Base-by-base conservation (phyloP, 768 basidiomycete species). In the Lactifluus piperatus region DNA sequence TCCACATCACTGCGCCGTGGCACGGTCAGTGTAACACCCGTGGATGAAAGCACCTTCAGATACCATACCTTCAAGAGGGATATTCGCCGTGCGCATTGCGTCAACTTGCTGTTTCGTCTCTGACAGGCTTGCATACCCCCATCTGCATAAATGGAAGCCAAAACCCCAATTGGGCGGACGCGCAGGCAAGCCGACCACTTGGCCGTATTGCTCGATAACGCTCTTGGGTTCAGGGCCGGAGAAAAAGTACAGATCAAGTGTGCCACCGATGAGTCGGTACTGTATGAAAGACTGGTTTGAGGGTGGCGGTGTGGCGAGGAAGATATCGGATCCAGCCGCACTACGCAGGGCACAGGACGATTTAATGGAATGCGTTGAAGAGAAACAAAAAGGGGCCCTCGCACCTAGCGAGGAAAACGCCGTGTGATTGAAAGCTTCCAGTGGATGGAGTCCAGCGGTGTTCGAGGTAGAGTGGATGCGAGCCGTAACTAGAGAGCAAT, bases 101-200 rank as follows among this genome's bases (percentile, higher is more conserved):
- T 67, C 68, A 52, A 84, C 81, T 20, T 80, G 76, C 51, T 78
- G 76, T 30, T 74, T 74, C 9, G 82, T 83, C 63, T 85, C 83
- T 55, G 74, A 78, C 20, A 88, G 65, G 63, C 80, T 73, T 30
- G 65, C 55, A 58, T 79, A 81, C 4, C 81, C 80, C 78, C 78
- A 83, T 57, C 79, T 77, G 73, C 84, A 85, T 16, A 88, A 76
- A 60, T 91, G 88, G 74, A 88, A 88, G 7, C 88, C 88, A 66
- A 90, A 86, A 5, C 81, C 82, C 85, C 86, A 91, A 37, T 75
- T 75, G 2, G 87, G 88, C 67, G 84, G 82, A 80, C 85, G 84
- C 30, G 79, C 80, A 3, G 88, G 86, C 39, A 80, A 72, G 4
- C 88, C 88, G 27, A 86, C 76, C n/a, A 82, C 71, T 36, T 73